Base-by-base conservation (phyloP, 2,329 filamentous ascomycete genomes). In the Davidsoniella virescens region DNA sequence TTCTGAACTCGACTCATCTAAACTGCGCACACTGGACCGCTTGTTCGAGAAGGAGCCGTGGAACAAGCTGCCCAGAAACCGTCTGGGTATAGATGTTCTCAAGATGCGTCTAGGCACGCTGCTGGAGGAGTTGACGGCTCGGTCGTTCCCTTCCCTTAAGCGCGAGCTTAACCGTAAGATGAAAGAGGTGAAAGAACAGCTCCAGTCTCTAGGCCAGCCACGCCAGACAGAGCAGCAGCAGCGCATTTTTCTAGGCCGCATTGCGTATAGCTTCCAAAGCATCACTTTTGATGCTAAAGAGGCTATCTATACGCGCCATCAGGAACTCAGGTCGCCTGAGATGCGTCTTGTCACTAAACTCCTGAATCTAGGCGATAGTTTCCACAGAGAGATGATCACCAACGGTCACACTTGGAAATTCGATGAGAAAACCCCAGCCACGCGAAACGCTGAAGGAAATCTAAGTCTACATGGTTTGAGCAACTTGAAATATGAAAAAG, bases 11-110 rank as follows among this genome's bases (percentile, higher is more conserved):
- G 29, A n/a, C 9, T 17, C 7, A 2, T 29, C 41, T 1, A 41
- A 16, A 1, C 6, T 50, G 1, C 50, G 49, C 46, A 25, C 29
- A 16, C 63, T 68, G 0, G 56, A 62, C 5, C 44, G 33, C 0
- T 70, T 73, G 51, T 71, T 71, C 43, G 16, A 49, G 0, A 12
- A 58, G 0, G 44, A 54, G 0, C 64, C 65, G 0, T 73, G 69
- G 70, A 55, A 54, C 0, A 52, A 2, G 0, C 55, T 61, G 0
- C 57, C 59, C 0, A 37, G 45, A 1, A 54, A 55, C 1, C 54
- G 61, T 0, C 47, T 62, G 1, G 61, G 62, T 0, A 55, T 61
- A 1, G 20, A 29, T 0, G 56, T 59, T 0, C 56, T 64, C 1
- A 56, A 56, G 1, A 42, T 47, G 8, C 57, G 57, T 1, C 47